Evolutionary conservation across 78 protist genomes (phyloP).

Genomic region (Isochrysis galbana): DNA sequence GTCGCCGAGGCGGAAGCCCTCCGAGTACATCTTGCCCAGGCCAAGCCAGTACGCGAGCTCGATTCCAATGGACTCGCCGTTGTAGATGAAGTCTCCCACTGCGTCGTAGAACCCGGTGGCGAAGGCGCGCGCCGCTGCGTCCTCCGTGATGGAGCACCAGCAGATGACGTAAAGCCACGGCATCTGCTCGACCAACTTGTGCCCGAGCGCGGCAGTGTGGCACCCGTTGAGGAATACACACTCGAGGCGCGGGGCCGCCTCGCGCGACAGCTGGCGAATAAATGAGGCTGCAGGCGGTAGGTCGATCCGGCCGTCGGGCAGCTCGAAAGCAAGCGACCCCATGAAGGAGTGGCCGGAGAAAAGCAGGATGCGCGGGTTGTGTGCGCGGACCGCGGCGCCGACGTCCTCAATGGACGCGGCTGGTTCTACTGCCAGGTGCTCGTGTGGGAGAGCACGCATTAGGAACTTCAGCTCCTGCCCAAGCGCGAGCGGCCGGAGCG

Average conservation of each 20-base stretch:
- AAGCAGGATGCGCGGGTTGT: conserved; percentile 9
- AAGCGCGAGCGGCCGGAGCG: not conserved
- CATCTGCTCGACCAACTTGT: not conserved
- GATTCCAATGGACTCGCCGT: not conserved
- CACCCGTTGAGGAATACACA: conserved; percentile 11
- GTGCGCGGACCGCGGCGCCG: not conserved
- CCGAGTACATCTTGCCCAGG: not conserved
- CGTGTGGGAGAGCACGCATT: not conserved
- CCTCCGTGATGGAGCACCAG: conserved; percentile 9
- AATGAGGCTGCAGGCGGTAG: not conserved
- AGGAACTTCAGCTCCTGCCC: not conserved
- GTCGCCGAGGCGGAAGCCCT: conserved; percentile 11
- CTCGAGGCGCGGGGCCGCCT: not conserved
- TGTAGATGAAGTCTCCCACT: not conserved
- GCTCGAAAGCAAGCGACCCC: conserved; percentile 16
- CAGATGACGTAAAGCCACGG: not conserved
- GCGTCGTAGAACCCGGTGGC: conserved; percentile 1
- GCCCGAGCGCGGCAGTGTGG: not conserved
- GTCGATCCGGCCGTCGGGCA: not conserved
- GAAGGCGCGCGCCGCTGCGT: not conserved
- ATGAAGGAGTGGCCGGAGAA: not conserved
- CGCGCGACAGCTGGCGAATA: not conserved
- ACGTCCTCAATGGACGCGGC: not conserved
- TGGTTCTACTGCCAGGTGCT: not conserved
- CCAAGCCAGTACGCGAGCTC: not conserved